Evolutionary conservation across 2,329 filamentous ascomycete genomes (phyloP), one percentile per base, ranked within the genome.

Genomic region (Hawksworthiomyces lignivorus): DNA sequence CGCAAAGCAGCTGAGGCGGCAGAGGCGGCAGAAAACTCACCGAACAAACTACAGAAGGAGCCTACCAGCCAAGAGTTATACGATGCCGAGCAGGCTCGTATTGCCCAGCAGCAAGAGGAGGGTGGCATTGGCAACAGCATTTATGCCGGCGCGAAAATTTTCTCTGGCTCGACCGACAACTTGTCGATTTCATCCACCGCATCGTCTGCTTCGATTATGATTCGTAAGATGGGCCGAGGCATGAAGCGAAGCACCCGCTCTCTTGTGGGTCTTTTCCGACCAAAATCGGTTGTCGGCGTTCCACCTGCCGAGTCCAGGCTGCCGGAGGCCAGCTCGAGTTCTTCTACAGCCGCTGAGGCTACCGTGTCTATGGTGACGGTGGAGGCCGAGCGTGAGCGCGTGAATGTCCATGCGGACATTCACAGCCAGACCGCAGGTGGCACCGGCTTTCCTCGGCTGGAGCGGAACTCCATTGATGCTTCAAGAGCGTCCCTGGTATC

Each of bases 171-270:
- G 5, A 97, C 87, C 0, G 92, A 98, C 62, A 97, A 97, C 52
- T 65, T 98, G 33, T 94, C 87, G 12, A 87, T 94, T 49, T 90
- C 86, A 2, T 94, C 87, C 4, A 94, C 87, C 9, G 87, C 87
- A 17, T 94, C 87, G 7, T 94, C 87, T 17, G 87, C 87, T 26
- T 94, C 87, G 22, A 80, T 94, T 54, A 94, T 94, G 87, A 84
- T 98, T 51, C 81, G 92, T 40, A 98, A 98, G 69, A 98, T 98
- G 92, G 92, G 92, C 43, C 87, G 88, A 50, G 89, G 90, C n/a
- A 84, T 97, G 80, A 97, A 95, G 74, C 94, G 92, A 64, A 83
- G 87, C 39, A 84, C 84, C 15, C 77, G 89, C 36, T 96, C 89
- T 19, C 77, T 98, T 41, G 94, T 94, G 52, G 92, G 92, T 20